Percentiles rank a stretch among this genome's conserved stretches.
Conservation (phyloP, 2,329 filamentous ascomycete species). For the Apiospora arundinis region DNA sequence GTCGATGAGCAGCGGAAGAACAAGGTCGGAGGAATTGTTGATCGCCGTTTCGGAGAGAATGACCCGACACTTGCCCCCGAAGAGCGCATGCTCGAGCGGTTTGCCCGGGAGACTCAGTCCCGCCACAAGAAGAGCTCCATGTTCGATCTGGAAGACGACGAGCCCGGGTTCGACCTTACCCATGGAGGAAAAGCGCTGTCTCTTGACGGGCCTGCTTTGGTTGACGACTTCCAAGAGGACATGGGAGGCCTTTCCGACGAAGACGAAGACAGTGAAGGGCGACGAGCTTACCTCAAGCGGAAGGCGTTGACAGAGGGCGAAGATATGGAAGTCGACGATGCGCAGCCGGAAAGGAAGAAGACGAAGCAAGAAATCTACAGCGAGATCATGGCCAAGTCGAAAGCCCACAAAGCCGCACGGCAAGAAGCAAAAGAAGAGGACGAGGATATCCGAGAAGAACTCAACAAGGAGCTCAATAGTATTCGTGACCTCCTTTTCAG, state of each 20-base stretch:
- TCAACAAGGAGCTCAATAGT: slow-evolving; percentile 83
- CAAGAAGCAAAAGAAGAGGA: slow-evolving; percentile 94
- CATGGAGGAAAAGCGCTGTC: slow-evolving; percentile 80
- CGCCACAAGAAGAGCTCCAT: slow-evolving; percentile 77
- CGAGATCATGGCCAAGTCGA: slow-evolving; percentile 96
- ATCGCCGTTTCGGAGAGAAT: slow-evolving; percentile 94
- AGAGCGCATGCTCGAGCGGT: slow-evolving; percentile 89
- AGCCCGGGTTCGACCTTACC: slow-evolving; percentile 70
- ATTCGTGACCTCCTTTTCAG: slow-evolving; percentile 74
- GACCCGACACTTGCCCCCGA: slow-evolving; percentile 93
- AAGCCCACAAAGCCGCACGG: slow-evolving; percentile 91
- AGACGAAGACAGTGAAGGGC: slow-evolving; percentile 64
- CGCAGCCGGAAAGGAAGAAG: slow-evolving; percentile 84
- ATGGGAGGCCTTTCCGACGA: slow-evolving; percentile 66
- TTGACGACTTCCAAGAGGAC: slow-evolving; percentile 84
- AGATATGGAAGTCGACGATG: slow-evolving; percentile 56
- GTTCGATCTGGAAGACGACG: slow-evolving; percentile 91
- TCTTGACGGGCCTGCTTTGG: slow-evolving; percentile 59
- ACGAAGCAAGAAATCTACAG: slow-evolving; percentile 97
- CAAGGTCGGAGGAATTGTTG: slow-evolving; percentile 90
- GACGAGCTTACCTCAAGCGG: slow-evolving; percentile 59
- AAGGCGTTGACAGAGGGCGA: slow-evolving; percentile 58
- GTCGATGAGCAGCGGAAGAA: slow-evolving; percentile 88
- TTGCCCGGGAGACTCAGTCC: slow-evolving; percentile 84
- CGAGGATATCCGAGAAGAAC: slow-evolving; percentile 80